A percentile compares a stretch with the other conserved stretches of the same genome.
phyloP scores from a whole-genome alignment of 139 green algal genomes.

The Tetraselmis striata region DNA sequence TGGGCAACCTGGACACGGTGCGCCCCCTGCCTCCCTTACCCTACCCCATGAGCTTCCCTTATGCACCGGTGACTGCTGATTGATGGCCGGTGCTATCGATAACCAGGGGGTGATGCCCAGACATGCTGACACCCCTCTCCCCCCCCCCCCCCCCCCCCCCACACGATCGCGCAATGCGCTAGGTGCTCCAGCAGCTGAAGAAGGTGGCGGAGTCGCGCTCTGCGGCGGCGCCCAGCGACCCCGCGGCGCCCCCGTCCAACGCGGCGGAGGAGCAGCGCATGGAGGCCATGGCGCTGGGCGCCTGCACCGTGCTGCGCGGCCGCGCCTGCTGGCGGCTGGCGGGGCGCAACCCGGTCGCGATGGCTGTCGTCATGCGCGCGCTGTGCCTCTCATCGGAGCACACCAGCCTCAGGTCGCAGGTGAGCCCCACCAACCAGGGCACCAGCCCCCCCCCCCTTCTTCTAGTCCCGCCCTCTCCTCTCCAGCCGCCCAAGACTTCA shows the following conservation, averaged over 20 bases:
- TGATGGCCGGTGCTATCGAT: no score
- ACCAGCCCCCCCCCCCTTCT: no score
- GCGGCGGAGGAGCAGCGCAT: constrained; percentile 35
- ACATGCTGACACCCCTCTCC: no score
- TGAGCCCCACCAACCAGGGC: neutral
- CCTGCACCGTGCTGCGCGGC: constrained; percentile 16
- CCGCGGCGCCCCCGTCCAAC: constrained; percentile 1
- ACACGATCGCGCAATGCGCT: no score
- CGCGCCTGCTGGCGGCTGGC: constrained; percentile 25
- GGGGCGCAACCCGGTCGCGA: constrained; percentile 13
- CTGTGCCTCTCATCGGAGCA: constrained; percentile 34
- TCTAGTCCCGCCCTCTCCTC: no score
- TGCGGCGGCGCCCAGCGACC: neutral
- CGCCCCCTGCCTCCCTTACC: no score
- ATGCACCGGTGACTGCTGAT: no score
- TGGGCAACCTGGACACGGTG: no score
- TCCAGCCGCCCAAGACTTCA: no score
- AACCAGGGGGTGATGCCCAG: no score
- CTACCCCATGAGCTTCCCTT: no score
- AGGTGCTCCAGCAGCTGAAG: neutral
- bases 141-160: no score
- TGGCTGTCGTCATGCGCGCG: constrained; percentile 25
- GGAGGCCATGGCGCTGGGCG: constrained; percentile 13
- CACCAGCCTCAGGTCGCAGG: constrained; percentile 30
- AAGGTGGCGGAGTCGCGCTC: constrained; percentile 18